phyloP scores from a whole-genome alignment of 2,329 filamentous ascomycete genomes.

The Cadophora gregata region DNA sequence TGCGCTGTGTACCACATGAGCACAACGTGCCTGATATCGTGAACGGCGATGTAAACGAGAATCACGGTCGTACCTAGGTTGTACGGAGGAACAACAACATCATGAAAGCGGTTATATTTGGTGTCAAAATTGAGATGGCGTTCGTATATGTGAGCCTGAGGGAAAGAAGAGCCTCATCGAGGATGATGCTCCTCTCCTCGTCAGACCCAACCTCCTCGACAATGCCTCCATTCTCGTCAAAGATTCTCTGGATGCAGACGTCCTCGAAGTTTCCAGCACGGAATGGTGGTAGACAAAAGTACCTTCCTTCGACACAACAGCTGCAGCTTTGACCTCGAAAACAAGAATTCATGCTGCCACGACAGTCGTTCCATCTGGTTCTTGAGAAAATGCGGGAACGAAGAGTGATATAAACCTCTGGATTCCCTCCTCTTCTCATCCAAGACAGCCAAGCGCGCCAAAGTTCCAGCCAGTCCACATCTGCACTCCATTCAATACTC shows the following conservation, averaged over 20 bases:
- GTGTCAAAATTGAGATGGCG: neutral
- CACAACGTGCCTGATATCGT: constrained; percentile 4
- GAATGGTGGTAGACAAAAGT: neutral
- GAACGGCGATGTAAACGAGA: constrained; percentile 14
- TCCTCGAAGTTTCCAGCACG: neutral
- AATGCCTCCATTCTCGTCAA: neutral
- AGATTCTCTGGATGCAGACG: neutral
- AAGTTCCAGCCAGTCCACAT: neutral
- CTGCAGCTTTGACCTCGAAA: neutral
- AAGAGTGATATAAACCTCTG: constrained; percentile 8
- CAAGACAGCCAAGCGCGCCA: constrained; percentile 13
- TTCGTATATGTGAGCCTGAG: neutral
- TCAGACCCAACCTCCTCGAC: neutral
- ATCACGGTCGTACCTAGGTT: neutral
- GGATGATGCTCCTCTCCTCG: neutral
- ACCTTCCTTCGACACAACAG: constrained; percentile 2
- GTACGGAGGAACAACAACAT: neutral
- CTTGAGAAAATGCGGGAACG: neutral
- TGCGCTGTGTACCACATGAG: constrained; percentile 12
- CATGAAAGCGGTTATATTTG: neutral
- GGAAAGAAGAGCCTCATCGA: constrained; percentile 3
- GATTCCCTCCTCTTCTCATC: neutral
- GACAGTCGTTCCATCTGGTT: neutral
- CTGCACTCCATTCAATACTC: neutral
- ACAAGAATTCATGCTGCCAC: neutral